A percentile compares a stretch with the other conserved stretches of the same genome.
These are phyloP conservation scores for Carex littledalei DNA, from an alignment of 176 grass and related monocot species.

Conservation along the genomic window DNA sequence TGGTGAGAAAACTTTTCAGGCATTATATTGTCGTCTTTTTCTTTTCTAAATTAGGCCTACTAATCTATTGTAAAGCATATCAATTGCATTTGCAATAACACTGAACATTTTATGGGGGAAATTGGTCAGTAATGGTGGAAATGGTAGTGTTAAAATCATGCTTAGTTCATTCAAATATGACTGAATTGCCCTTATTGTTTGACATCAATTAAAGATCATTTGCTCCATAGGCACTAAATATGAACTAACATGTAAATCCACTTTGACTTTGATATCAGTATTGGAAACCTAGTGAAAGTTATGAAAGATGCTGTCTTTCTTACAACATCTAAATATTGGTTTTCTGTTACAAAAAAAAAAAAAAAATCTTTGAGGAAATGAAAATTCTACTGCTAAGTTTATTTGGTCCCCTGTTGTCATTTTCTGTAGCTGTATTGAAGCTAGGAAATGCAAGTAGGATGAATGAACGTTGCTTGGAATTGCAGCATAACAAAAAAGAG, in stretches of 20 bases:
- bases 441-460: slow-evolving; percentile 56
- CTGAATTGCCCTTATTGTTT: neutral
- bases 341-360: neutral
- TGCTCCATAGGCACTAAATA: neutral
- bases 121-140: neutral
- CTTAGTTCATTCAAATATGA: neutral
- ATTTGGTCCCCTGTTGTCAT: neutral
- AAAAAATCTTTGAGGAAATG: neutral
- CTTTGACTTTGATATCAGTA: neutral
- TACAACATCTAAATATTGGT: neutral
- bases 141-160: neutral
- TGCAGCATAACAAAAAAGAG: slow-evolving; percentile 76
- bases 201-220: neutral
- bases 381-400: neutral
- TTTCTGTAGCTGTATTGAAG: slow-evolving; percentile 65
- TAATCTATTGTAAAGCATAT: neutral
- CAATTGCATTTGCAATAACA: neutral
- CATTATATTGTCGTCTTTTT: neutral
- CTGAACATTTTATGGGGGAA: neutral
- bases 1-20: slow-evolving; percentile 32
- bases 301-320: neutral
- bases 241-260: neutral
- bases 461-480: slow-evolving; percentile 76
- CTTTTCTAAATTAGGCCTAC: neutral
- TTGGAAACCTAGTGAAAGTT: neutral